phyloP scores from a whole-genome alignment of 2,329 filamentous ascomycete species.

The Penicillium concentricum region DNA sequence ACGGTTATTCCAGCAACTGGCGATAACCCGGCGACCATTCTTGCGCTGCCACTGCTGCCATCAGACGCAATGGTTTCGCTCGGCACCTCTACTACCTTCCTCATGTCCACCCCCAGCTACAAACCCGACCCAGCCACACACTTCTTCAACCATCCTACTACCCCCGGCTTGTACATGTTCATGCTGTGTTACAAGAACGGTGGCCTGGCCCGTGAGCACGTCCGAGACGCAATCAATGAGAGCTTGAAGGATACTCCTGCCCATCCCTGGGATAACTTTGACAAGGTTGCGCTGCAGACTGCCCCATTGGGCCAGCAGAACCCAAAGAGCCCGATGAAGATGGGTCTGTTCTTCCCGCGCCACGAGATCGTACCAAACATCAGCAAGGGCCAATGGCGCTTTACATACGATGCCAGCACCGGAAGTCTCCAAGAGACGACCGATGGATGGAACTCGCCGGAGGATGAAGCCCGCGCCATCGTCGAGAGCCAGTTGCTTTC shows the following conservation, averaged over 20 bases:
- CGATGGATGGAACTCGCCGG: constrained; percentile 54
- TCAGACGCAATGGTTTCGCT: constrained; percentile 93
- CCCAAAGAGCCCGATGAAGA: constrained; percentile 63
- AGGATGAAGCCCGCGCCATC: constrained; percentile 78
- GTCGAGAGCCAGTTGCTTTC: constrained; percentile 94
- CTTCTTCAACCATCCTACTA: constrained; percentile 97
- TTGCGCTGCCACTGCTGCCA: constrained; percentile 80
- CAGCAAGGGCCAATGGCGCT: constrained; percentile 81
- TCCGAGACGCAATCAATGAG: constrained; percentile 75
- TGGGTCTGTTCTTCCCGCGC: constrained; percentile 92
- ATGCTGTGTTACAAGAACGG: constrained; percentile 99
- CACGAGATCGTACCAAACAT: constrained; percentile 96
- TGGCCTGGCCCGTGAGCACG: constrained; percentile 83
- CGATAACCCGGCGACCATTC: constrained; percentile 93
- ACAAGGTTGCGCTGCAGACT: constrained; percentile 66
- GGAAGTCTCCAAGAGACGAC: constrained; percentile 54
- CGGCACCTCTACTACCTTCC: constrained; percentile 92
- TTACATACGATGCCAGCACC: constrained; percentile 57
- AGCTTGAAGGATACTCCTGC: constrained; percentile 43
- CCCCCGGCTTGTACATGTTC: constrained; percentile 92
- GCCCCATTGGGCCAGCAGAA: constrained; percentile 65
- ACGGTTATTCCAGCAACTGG: constrained; percentile 84
- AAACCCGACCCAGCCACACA: constrained; percentile 87
- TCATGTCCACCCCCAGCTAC: constrained; percentile 94
- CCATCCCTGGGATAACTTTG: constrained; percentile 76